phyloP scores from a whole-genome alignment of 2,329 filamentous ascomycete species.

The Cordyceps javanica region DNA sequence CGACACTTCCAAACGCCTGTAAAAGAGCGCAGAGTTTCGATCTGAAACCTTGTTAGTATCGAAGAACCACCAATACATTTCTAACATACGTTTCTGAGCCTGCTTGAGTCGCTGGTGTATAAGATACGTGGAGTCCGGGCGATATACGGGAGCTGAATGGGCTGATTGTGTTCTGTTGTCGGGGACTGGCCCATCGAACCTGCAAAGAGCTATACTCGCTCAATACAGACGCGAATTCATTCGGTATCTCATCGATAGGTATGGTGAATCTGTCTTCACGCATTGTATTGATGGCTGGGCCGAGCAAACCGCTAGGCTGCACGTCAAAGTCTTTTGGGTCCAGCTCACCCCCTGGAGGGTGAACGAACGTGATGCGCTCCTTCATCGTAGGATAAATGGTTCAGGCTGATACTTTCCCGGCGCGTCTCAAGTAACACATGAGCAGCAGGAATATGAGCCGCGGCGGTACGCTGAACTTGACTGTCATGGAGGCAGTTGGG shows the following conservation, averaged over 20 bases:
- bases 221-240: slow-evolving; percentile 57
- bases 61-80: background rate
- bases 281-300: slow-evolving; percentile 54
- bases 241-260: slow-evolving; percentile 65
- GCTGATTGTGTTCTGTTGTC: slow-evolving; percentile 50
- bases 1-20: slow-evolving; percentile 49
- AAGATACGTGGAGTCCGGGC: slow-evolving; percentile 77
- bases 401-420: background rate
- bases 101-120: slow-evolving; percentile 44
- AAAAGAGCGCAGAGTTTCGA: slow-evolving; percentile 51
- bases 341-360: slow-evolving; percentile 56
- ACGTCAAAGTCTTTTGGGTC: slow-evolving; percentile 59
- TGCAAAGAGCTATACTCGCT: slow-evolving; percentile 65
- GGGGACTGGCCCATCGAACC: slow-evolving; percentile 67
- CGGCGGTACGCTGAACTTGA: background rate
- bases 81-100: slow-evolving; percentile 18
- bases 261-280: slow-evolving; percentile 78
- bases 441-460: background rate
- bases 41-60: background rate
- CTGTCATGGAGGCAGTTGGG: background rate
- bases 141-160: slow-evolving; percentile 71
- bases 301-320: slow-evolving; percentile 46
- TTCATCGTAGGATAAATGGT: slow-evolving; percentile 46
- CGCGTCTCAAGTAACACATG: background rate
- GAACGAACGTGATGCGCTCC: slow-evolving; percentile 74